Percentiles rank a stretch among this genome's conserved stretches.
Conservation (phyloP, 108 stramenopile species). For the Parietichytrium sp. region DNA sequence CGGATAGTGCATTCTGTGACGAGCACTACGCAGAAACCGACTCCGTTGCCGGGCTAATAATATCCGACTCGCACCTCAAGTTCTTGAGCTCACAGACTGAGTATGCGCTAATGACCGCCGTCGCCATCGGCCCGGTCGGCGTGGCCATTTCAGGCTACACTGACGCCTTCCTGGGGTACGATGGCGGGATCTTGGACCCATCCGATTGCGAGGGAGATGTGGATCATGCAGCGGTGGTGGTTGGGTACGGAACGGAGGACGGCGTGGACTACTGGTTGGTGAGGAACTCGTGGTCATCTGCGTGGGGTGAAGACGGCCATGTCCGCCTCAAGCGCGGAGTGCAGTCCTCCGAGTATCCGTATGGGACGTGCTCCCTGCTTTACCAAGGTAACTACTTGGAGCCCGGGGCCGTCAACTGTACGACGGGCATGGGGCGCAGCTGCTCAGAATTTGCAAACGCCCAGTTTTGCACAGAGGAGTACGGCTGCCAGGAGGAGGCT, state of each 20-base stretch:
- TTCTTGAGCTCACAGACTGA: neutral
- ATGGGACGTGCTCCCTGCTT: neutral
- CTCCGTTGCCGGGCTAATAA: neutral
- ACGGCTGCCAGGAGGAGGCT: neutral
- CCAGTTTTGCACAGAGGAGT: neutral
- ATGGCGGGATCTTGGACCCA: neutral
- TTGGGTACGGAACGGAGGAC: constrained; percentile 48
- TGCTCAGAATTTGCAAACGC: neutral
- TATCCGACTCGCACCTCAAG: too few relatives aligned
- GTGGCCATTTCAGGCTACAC: neutral
- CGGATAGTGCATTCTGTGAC: neutral
- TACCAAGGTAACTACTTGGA: constrained; percentile 18
- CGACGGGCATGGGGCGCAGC: too few relatives aligned
- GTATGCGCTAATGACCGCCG: neutral
- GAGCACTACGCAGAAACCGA: neutral
- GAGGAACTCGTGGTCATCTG: constrained; percentile 74
- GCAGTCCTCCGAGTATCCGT: neutral
- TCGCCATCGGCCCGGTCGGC: neutral
- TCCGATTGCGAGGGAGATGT: constrained; percentile 28
- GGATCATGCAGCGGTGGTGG: constrained; percentile 41
- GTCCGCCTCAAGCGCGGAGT: constrained; percentile 41
- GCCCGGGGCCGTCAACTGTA: neutral
- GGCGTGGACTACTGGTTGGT: constrained; percentile 56
- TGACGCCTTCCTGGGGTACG: neutral
- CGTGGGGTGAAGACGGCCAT: constrained; percentile 77